Percentiles rank a stretch among this genome's conserved stretches.
Evolutionary conservation across 1,139 yeast species (phyloP).

Genomic region (Zygoascus sp.): DNA sequence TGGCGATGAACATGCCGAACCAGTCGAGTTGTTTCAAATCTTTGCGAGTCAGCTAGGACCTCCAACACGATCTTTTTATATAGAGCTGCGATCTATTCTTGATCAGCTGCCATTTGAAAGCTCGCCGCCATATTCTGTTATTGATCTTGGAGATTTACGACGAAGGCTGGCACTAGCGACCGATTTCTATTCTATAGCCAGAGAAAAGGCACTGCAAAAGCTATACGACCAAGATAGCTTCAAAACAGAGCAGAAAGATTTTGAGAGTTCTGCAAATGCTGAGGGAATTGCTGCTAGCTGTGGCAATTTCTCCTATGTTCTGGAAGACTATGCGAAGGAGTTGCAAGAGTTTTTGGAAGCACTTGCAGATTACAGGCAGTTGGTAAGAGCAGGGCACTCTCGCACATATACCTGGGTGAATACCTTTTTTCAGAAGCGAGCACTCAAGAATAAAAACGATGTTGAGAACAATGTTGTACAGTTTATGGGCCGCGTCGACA

Average conservation of each 20-base stretch:
- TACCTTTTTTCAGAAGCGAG: neutral
- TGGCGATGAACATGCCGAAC: neutral
- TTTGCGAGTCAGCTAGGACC: constrained; percentile 70
- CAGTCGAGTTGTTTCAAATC: constrained; percentile 53
- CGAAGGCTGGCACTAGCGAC: constrained; percentile 51
- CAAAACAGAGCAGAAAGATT: constrained; percentile 26
- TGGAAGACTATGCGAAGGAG: constrained; percentile 61
- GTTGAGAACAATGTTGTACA: neutral
- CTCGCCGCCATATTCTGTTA: constrained; percentile 34
- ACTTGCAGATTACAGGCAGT: constrained; percentile 42
- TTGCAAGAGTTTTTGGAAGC: constrained; percentile 46
- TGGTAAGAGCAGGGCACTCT: constrained; percentile 3
- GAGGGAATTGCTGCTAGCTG: constrained; percentile 84
- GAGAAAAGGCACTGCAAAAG: constrained; percentile 51
- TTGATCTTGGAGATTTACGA: constrained; percentile 43
- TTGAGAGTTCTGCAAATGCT: constrained; percentile 53
- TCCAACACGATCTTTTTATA: constrained; percentile 55
- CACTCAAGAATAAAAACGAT: neutral
- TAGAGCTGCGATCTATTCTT: constrained; percentile 58
- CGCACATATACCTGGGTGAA: constrained; percentile 46
- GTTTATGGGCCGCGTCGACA: constrained; percentile 5
- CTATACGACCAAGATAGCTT: constrained; percentile 59
- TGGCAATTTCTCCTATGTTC: constrained; percentile 68
- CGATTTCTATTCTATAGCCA: constrained; percentile 52
- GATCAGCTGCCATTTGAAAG: constrained; percentile 55